A percentile compares a stretch with the other conserved stretches of the same genome.
These are phyloP conservation scores for Cytospora paraplurivora DNA, from an alignment of 2,329 filamentous ascomycete species.

Conservation along the genomic window DNA sequence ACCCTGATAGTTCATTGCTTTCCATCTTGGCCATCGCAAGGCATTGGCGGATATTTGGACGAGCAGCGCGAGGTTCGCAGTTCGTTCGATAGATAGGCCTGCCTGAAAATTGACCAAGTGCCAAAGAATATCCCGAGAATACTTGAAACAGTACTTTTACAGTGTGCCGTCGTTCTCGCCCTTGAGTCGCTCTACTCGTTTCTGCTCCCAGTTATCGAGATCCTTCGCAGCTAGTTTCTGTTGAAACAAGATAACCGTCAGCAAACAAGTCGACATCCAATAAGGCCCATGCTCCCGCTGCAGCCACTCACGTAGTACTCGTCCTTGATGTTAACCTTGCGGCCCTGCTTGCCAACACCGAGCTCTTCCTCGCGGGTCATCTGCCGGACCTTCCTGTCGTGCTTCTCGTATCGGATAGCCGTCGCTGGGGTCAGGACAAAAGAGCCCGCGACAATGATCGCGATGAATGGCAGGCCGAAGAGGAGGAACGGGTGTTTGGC, in stretches of 20 bases:
- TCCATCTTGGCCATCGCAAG: conserved; percentile 2
- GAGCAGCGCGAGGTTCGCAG: background rate
- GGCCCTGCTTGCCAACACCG: conserved; percentile 70
- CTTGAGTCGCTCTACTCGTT: conserved; percentile 83
- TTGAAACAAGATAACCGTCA: conserved; percentile 21
- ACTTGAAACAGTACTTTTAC: conserved; percentile 37
- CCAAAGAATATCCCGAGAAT: background rate
- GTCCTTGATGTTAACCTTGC: conserved; percentile 78
- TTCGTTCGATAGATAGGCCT: conserved; percentile 7
- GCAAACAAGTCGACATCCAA: background rate
- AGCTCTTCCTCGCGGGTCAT: conserved; percentile 85
- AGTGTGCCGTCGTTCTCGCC: conserved; percentile 88
- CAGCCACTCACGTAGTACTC: conserved; percentile 74
- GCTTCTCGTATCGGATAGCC: conserved; percentile 87
- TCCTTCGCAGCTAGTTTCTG: conserved; percentile 85
- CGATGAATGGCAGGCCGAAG: conserved; percentile 91
- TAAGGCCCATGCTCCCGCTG: conserved; percentile 1
- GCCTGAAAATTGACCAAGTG: background rate
- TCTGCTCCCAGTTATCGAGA: conserved; percentile 95
- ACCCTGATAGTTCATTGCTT: background rate
- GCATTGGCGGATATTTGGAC: conserved; percentile 1
- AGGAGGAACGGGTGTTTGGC: conserved; percentile 82
- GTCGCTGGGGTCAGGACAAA: conserved; percentile 95
- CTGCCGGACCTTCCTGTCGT: conserved; percentile 87
- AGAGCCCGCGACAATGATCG: conserved; percentile 85